Evolutionary conservation across 75 land plant species (phyloP).

Genomic region (Cryptomeria japonica): DNA sequence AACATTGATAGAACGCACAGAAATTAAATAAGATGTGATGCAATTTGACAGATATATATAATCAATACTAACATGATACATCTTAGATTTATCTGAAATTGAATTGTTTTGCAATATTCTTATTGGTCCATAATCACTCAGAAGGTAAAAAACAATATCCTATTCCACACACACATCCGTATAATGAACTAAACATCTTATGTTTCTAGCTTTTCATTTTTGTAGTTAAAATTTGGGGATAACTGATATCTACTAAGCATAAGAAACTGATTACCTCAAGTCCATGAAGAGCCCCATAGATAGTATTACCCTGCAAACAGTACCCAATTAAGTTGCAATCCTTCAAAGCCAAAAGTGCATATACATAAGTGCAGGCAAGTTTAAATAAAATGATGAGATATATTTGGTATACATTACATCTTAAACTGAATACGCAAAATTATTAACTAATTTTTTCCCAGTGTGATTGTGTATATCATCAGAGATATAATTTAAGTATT

Average conservation of each 20-base stretch:
- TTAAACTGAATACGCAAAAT: background rate
- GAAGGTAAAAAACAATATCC: background rate
- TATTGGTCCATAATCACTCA: background rate
- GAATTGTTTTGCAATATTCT: background rate
- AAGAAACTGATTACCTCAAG: conserved; percentile 27
- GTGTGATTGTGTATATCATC: too few species aligned
- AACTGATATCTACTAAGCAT: background rate
- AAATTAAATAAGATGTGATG: background rate
- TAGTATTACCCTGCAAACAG: conserved; percentile 33
- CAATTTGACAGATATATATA: background rate
- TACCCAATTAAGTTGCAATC: conserved; percentile 5
- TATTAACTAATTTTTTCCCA: background rate
- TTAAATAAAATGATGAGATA: background rate
- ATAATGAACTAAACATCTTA: background rate
- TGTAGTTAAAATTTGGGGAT: background rate
- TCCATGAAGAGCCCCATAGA: conserved; percentile 45
- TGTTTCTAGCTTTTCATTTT: background rate
- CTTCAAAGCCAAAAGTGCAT: background rate
- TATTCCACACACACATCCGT: background rate
- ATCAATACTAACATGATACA: background rate
- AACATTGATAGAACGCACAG: background rate
- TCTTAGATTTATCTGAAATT: background rate
- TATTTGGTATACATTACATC: background rate
- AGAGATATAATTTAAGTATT: background rate
- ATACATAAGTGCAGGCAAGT: background rate